These are phyloP conservation scores for Austroboletus niveus DNA, from an alignment of 1,284 basidiomycete genomes.

Conservation along the genomic window DNA sequence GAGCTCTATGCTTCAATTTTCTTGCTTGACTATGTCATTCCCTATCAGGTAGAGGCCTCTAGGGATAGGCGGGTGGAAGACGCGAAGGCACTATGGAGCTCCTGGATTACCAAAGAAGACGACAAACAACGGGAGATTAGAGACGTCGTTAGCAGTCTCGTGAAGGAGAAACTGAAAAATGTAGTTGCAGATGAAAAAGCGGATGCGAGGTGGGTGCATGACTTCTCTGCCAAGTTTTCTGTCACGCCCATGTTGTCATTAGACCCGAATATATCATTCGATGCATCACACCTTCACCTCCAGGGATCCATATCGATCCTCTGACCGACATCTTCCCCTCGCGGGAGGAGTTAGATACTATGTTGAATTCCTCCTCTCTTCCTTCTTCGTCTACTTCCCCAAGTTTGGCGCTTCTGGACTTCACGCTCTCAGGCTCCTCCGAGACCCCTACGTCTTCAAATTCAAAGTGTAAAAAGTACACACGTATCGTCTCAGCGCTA, in stretches of 20 bases:
- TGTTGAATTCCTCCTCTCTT: slow-evolving; percentile 43
- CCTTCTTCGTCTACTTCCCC: slow-evolving; percentile 50
- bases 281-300: slow-evolving; percentile 32
- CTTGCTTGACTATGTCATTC: slow-evolving; percentile 25
- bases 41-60: slow-evolving; percentile 6
- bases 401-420: slow-evolving; percentile 62
- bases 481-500: slow-evolving; percentile 61
- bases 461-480: slow-evolving; percentile 60
- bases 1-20: slow-evolving; percentile 23
- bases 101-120: slow-evolving; percentile 31
- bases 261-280: slow-evolving; percentile 52
- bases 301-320: slow-evolving; percentile 36
- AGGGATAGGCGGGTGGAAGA: slow-evolving; percentile 17
- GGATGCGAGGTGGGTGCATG: slow-evolving; percentile 38
- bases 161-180: slow-evolving; percentile 43
- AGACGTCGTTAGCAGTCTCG: slow-evolving; percentile 27
- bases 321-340: slow-evolving; percentile 55
- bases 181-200: slow-evolving; percentile 44
- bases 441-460: slow-evolving; percentile 27
- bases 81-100: slow-evolving; percentile 38
- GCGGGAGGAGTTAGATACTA: slow-evolving; percentile 42
- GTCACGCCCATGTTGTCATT: neutral
- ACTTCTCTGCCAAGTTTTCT: slow-evolving; percentile 1
- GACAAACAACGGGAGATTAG: slow-evolving; percentile 12
- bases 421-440: slow-evolving; percentile 50